These are phyloP conservation scores for Crithidia mellificae DNA, from an alignment of 208 protist genomes.

Conservation along the genomic window DNA sequence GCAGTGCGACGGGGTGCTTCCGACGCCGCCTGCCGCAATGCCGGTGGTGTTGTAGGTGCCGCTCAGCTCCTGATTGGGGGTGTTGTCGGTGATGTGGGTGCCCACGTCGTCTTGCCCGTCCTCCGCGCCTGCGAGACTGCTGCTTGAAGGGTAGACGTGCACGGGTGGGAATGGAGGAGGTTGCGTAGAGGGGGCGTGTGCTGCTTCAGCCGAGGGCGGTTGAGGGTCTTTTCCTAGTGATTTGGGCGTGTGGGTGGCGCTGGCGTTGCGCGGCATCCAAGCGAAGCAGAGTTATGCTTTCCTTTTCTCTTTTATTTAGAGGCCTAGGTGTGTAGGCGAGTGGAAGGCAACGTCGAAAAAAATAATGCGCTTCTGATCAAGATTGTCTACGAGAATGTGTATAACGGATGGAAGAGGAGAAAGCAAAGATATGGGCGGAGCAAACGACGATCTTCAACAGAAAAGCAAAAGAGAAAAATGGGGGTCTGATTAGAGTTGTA, in stretches of 20 bases:
- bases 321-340: not conserved
- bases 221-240: not conserved
- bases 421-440: too few relatives aligned
- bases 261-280: conserved; percentile 17
- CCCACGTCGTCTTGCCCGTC: conserved; percentile 6
- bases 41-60: too few relatives aligned
- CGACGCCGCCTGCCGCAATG: too few relatives aligned
- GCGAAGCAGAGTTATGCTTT: not conserved
- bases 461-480: not conserved
- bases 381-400: not conserved
- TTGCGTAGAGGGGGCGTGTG: not conserved
- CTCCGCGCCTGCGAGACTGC: conserved; percentile 7
- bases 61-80: not conserved
- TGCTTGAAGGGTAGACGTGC: not conserved
- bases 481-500: not conserved
- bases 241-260: conserved; percentile 3
- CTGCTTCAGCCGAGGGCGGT: not conserved
- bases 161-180: not conserved
- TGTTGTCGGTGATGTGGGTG: not conserved
- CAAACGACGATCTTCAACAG: not conserved
- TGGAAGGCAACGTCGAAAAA: not conserved
- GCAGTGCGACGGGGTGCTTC: too few relatives aligned
- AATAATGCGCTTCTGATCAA: not conserved
- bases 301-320: too few relatives aligned
- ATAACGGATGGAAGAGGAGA: not conserved